Evolutionary conservation across 306 rosid genomes (phyloP).

Genomic region (Sicyos edulis): DNA sequence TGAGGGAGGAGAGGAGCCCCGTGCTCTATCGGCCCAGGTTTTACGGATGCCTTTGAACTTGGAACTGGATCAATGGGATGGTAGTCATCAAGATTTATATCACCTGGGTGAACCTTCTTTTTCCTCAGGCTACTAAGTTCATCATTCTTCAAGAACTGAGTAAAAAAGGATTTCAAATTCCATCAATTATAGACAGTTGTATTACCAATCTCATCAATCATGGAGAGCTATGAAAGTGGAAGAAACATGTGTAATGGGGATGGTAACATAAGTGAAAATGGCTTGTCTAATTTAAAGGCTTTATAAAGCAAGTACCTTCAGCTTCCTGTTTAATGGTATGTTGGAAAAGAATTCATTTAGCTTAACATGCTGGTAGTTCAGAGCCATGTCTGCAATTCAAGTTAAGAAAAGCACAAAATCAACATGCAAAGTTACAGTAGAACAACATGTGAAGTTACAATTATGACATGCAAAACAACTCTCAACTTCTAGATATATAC

Average conservation of each 20-base stretch:
- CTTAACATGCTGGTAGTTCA: slow-evolving; percentile 3
- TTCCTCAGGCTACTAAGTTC: background rate
- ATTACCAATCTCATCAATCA: background rate
- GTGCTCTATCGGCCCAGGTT: slow-evolving; percentile 67
- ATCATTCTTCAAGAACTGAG: slow-evolving; percentile 33
- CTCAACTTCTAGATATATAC: background rate
- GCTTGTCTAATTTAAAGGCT: background rate
- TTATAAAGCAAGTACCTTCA: slow-evolving; percentile 43
- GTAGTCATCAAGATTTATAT: slow-evolving; percentile 51
- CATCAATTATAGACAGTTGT: background rate
- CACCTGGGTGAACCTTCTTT: slow-evolving; percentile 15
- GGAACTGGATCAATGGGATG: slow-evolving; percentile 57
- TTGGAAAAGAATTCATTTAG: background rate
- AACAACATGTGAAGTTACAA: background rate
- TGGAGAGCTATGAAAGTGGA: background rate
- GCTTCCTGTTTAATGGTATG: slow-evolving; percentile 37
- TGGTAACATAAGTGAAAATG: background rate
- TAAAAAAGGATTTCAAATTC: slow-evolving; percentile 6
- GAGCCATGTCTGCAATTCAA: slow-evolving; percentile 3
- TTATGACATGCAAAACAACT: background rate
- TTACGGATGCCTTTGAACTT: slow-evolving; percentile 34
- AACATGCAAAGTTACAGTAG: slow-evolving; percentile 9
- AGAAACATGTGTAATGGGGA: background rate
- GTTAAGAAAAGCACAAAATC: background rate
- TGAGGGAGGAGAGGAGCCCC: slow-evolving; percentile 58